phyloP scores from a whole-genome alignment of 495 filamentous ascomycete genomes.

The Parathielavia appendiculata region DNA sequence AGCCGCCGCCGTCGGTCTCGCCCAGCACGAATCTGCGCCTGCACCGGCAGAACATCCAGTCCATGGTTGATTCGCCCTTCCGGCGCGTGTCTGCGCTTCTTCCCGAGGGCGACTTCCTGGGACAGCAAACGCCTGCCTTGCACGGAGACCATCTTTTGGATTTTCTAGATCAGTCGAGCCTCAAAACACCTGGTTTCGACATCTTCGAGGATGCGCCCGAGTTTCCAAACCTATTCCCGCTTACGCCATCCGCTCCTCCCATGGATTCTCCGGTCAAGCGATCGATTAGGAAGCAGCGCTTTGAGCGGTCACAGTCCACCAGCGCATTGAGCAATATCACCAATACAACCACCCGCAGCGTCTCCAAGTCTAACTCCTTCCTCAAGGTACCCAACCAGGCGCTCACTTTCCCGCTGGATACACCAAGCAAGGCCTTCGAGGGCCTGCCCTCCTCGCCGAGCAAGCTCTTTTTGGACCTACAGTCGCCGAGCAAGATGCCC shows the following conservation, averaged over 20 bases:
- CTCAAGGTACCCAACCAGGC: conserved; percentile 41
- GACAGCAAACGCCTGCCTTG: conserved; percentile 77
- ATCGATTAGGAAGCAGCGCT: conserved; percentile 57
- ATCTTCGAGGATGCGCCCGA: conserved; percentile 62
- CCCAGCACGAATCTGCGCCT: conserved; percentile 92
- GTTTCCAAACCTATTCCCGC: conserved; percentile 38
- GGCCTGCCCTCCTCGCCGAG: conserved; percentile 40
- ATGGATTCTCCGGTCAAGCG: conserved; percentile 74
- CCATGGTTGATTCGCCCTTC: conserved; percentile 83
- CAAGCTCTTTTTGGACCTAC: conserved; percentile 53
- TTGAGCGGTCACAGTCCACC: conserved; percentile 53
- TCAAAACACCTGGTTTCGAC: conserved; percentile 57
- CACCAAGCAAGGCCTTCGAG: conserved; percentile 52
- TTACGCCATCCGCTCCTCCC: conserved; percentile 35
- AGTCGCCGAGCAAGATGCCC: conserved; percentile 42
- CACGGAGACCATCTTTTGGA: conserved; percentile 47
- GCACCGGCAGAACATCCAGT: conserved; percentile 79
- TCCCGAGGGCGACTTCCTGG: conserved; percentile 46
- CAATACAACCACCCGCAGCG: conserved; percentile 44
- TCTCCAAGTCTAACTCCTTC: conserved; percentile 41
- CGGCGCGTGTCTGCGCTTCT: conserved; percentile 61
- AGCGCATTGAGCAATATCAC: conserved; percentile 66
- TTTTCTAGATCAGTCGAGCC: conserved; percentile 43
- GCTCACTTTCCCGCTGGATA: conserved; percentile 43
- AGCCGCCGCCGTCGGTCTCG: conserved; percentile 80